Evolutionary conservation across 495 filamentous ascomycete species (phyloP).

Genomic region (Peziza echinospora): DNA sequence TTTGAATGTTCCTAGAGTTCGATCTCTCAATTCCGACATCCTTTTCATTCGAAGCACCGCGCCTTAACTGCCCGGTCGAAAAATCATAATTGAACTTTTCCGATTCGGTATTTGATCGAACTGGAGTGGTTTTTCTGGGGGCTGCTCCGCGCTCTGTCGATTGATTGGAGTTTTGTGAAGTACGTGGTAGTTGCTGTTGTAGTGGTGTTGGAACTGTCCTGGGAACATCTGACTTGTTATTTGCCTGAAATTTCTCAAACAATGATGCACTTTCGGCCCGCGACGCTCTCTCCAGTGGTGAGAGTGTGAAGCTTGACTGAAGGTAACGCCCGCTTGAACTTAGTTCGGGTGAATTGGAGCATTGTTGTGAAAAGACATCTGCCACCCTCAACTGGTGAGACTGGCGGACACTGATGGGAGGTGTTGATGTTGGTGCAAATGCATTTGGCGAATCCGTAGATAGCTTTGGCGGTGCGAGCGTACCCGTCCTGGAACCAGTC

Average conservation of each 20-base stretch:
- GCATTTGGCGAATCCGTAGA: neutral
- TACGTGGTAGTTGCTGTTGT: too few species aligned
- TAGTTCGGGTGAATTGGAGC: neutral
- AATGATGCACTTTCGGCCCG: neutral
- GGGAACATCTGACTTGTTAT: neutral
- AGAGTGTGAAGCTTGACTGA: neutral
- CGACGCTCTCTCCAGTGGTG: neutral
- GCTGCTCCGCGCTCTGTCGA: too few species aligned
- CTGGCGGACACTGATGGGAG: neutral
- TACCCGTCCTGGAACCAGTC: neutral
- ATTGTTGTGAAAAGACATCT: neutral
- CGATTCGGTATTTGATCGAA: neutral
- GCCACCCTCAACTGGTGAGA: neutral
- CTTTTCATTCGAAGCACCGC: neutral
- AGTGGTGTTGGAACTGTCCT: too few species aligned
- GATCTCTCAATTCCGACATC: neutral
- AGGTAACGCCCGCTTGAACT: neutral
- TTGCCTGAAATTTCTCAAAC: neutral
- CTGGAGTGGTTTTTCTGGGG: neutral
- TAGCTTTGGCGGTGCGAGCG: too few species aligned
- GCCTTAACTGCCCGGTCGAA: neutral
- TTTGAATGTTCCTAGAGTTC: neutral
- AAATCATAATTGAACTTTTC: neutral
- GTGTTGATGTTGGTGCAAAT: neutral
- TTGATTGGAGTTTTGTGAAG: too few species aligned